phyloP scores from a whole-genome alignment of 2,329 filamentous ascomycete genomes.

The Diaporthe velutina region DNA sequence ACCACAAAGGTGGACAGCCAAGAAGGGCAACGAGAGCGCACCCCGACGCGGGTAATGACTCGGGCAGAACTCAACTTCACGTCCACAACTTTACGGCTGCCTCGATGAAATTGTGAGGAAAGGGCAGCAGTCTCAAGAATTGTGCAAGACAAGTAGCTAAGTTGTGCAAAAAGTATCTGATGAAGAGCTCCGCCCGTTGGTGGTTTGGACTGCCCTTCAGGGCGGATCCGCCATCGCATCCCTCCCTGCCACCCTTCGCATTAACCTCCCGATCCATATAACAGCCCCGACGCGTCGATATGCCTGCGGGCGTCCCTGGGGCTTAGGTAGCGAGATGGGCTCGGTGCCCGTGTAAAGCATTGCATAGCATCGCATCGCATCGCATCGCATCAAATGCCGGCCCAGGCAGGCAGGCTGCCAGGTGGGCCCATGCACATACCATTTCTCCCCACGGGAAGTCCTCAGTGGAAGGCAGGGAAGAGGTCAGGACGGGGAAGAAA shows the following conservation, averaged over 20 bases:
- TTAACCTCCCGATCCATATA: constrained; percentile 16
- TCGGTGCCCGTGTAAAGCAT: not conserved
- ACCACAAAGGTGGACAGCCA: not conserved
- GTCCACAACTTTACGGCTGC: not conserved
- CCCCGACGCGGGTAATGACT: not conserved
- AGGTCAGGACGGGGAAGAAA: too few species aligned
- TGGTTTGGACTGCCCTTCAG: too few species aligned
- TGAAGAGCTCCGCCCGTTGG: not conserved
- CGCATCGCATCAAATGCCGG: constrained; percentile 4
- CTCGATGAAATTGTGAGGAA: too few species aligned
- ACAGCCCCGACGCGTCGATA: not conserved
- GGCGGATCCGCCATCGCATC: not conserved
- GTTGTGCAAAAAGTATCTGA: not conserved
- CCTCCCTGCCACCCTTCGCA: not conserved
- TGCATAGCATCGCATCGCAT: not conserved
- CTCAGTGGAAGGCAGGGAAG: not conserved
- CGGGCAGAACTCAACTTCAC: not conserved
- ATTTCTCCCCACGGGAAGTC: not conserved
- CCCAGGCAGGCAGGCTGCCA: not conserved
- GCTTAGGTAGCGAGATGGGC: not conserved
- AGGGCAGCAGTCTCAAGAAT: too few species aligned
- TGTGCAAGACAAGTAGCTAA: not conserved
- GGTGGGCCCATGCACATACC: constrained; percentile 1
- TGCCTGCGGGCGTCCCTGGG: not conserved
- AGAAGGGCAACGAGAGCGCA: not conserved